phyloP scores from a whole-genome alignment of 495 filamentous ascomycete genomes.

The Gamarada debralockiae region DNA sequence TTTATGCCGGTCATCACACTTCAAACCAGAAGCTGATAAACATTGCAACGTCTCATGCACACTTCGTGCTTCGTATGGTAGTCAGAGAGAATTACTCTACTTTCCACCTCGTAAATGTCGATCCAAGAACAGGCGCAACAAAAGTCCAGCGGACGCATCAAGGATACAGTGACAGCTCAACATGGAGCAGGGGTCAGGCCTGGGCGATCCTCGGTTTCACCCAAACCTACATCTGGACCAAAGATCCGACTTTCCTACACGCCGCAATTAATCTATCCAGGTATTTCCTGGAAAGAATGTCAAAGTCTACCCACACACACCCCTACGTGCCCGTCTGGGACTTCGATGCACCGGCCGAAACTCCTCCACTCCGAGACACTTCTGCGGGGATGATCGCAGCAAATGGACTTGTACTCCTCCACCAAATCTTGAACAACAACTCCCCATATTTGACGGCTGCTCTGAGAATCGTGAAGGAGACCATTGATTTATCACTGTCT shows the following conservation, averaged over 20 bases:
- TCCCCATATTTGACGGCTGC: slow-evolving; percentile 30
- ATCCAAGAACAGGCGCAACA: slow-evolving; percentile 28
- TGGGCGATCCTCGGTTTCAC: slow-evolving; percentile 45
- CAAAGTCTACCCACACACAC: neutral
- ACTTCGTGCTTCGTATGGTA: slow-evolving; percentile 25
- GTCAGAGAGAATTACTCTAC: slow-evolving; percentile 32
- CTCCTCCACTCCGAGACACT: slow-evolving; percentile 27
- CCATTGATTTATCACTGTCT: slow-evolving; percentile 28
- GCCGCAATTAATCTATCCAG: slow-evolving; percentile 30
- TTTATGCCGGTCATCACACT: slow-evolving; percentile 34
- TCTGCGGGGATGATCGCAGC: slow-evolving; percentile 37
- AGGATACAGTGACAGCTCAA: slow-evolving; percentile 36
- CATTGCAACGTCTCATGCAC: slow-evolving; percentile 38
- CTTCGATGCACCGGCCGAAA: slow-evolving; percentile 35
- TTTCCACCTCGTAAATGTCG: slow-evolving; percentile 39
- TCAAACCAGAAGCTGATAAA: slow-evolving; percentile 20
- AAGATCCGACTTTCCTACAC: slow-evolving; percentile 31
- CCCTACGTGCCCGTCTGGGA: slow-evolving; percentile 30
- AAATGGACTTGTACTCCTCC: slow-evolving; percentile 37
- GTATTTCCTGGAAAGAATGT: slow-evolving; percentile 34
- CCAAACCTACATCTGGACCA: slow-evolving; percentile 41
- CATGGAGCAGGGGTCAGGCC: slow-evolving; percentile 42
- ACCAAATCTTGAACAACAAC: slow-evolving; percentile 24
- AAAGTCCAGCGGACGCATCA: slow-evolving; percentile 36
- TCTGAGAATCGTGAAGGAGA: slow-evolving; percentile 32